Percentiles rank a stretch among this genome's conserved stretches.
These are phyloP conservation scores for Cryptococcus maquisensis DNA, from an alignment of 1,284 basidiomycete genomes.

Conservation along the genomic window DNA sequence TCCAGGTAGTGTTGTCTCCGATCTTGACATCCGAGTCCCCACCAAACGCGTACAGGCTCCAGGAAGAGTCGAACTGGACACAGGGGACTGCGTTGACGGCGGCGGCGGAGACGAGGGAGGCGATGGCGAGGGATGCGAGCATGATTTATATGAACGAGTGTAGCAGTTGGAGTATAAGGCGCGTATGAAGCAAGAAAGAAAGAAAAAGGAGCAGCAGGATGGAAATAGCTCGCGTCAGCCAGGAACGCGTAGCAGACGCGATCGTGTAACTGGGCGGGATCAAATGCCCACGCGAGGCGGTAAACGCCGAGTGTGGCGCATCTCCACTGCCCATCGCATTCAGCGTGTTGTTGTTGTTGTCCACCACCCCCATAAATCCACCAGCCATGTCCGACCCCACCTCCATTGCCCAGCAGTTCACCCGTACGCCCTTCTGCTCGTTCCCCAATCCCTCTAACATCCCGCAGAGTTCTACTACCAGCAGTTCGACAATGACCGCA, in stretches of 20 bases:
- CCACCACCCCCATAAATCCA: too few species aligned
- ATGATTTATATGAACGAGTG: constrained; percentile 1
- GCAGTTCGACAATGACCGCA: constrained; percentile 44
- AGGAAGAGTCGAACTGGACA: constrained; percentile 45
- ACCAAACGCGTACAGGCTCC: constrained; percentile 49
- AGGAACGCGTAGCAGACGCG: background rate
- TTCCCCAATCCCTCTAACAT: background rate
- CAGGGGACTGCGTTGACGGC: constrained; percentile 39
- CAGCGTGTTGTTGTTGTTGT: background rate
- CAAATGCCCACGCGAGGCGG: background rate
- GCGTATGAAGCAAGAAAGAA: background rate
- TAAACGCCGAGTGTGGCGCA: background rate
- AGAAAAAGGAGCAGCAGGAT: background rate
- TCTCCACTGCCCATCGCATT: background rate
- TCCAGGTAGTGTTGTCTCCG: constrained; percentile 37
- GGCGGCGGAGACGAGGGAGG: constrained; percentile 25
- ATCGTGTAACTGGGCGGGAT: too few species aligned
- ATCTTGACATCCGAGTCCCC: constrained; percentile 46
- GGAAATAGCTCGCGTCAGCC: background rate
- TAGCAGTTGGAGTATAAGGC: background rate
- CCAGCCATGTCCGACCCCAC: constrained; percentile 65
- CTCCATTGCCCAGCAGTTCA: constrained; percentile 55
- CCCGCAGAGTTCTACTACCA: constrained; percentile 49
- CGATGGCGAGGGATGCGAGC: constrained; percentile 7
- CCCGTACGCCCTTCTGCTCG: constrained; percentile 23